Conservation (phyloP, 2,329 filamentous ascomycete species). For the Sphaceloma murrayae region DNA sequence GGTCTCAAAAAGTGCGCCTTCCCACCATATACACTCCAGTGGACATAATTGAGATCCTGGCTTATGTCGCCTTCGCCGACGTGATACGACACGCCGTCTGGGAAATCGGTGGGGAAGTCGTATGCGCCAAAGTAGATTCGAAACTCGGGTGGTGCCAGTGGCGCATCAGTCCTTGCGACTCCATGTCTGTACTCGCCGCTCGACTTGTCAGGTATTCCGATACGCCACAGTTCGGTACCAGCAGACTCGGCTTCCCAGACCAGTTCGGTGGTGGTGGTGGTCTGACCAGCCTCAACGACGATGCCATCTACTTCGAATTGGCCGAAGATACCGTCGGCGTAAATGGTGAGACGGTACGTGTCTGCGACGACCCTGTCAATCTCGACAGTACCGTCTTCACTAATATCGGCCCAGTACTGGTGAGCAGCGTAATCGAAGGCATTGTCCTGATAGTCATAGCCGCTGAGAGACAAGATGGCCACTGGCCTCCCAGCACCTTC, state of each 20-base stretch:
- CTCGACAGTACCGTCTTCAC: conserved; percentile 38
- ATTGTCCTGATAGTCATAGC: conserved; percentile 51
- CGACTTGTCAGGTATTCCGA: conserved; percentile 53
- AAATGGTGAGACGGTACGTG: conserved; percentile 53
- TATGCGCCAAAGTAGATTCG: conserved; percentile 53
- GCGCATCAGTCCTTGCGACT: conserved; percentile 39
- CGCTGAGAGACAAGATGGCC: conserved; percentile 46
- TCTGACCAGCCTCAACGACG: conserved; percentile 35
- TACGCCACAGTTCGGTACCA: conserved; percentile 52
- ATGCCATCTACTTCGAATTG: conserved; percentile 47
- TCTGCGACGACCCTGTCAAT: conserved; percentile 49
- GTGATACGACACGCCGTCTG: conserved; percentile 47
- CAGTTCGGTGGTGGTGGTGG: conserved; percentile 31
- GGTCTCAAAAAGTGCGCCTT: conserved; percentile 41
- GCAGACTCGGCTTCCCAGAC: conserved; percentile 47
- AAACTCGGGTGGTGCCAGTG: conserved; percentile 48
- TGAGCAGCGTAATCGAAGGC: conserved; percentile 45
- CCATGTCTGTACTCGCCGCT: conserved; percentile 54
- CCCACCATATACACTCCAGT: conserved; percentile 56
- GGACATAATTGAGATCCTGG: conserved; percentile 52
- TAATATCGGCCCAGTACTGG: conserved; percentile 53
- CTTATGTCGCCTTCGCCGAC: conserved; percentile 44
- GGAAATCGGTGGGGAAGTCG: conserved; percentile 52
- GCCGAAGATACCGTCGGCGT: conserved; percentile 53
- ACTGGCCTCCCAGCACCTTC: conserved; percentile 43